Percentiles rank a stretch among this genome's conserved stretches.
Evolutionary conservation across 2,329 filamentous ascomycete species (phyloP).

Genomic region (Pseudocercospora cruenta): DNA sequence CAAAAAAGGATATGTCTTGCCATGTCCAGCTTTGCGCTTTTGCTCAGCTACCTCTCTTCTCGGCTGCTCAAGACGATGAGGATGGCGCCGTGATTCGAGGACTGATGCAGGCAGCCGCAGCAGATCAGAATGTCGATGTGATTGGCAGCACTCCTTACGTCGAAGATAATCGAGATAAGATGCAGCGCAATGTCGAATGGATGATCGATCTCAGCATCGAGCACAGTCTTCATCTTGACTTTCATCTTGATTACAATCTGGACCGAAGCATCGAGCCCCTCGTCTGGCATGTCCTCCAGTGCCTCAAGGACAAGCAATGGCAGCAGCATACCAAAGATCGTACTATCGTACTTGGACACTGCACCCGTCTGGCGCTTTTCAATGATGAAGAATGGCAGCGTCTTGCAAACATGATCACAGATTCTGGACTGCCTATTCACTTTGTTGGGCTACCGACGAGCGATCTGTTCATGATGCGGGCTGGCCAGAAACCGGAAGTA

Average conservation of each 20-base stretch:
- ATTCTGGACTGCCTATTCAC: slow-evolving; percentile 59
- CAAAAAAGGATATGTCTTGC: slow-evolving; percentile 57
- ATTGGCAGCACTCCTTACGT: slow-evolving; percentile 73
- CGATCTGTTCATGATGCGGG: slow-evolving; percentile 72
- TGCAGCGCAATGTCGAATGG: slow-evolving; percentile 65
- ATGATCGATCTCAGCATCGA: slow-evolving; percentile 59
- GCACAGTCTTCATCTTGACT: slow-evolving; percentile 63
- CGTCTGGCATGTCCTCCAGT: slow-evolving; percentile 58
- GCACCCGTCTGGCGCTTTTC: slow-evolving; percentile 66
- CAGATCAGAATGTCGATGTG: slow-evolving; percentile 55
- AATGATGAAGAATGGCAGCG: slow-evolving; percentile 52
- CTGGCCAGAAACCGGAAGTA: slow-evolving; percentile 36
- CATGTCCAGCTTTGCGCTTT: slow-evolving; percentile 71
- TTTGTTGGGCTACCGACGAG: slow-evolving; percentile 73
- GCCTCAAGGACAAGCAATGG: slow-evolving; percentile 59
- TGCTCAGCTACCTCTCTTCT: slow-evolving; percentile 71
- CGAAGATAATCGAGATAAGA: slow-evolving; percentile 55
- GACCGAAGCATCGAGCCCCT: slow-evolving; percentile 54
- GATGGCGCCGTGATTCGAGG: slow-evolving; percentile 55
- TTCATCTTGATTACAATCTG: slow-evolving; percentile 73
- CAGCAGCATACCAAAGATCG: slow-evolving; percentile 42
- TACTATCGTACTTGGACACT: slow-evolving; percentile 68
- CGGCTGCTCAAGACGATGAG: slow-evolving; percentile 44
- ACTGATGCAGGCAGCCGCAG: slow-evolving; percentile 53
- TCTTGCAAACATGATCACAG: slow-evolving; percentile 54